Base-by-base conservation (phyloP, 1,139 yeast genomes). In the Nakaseomyces sp. region DNA sequence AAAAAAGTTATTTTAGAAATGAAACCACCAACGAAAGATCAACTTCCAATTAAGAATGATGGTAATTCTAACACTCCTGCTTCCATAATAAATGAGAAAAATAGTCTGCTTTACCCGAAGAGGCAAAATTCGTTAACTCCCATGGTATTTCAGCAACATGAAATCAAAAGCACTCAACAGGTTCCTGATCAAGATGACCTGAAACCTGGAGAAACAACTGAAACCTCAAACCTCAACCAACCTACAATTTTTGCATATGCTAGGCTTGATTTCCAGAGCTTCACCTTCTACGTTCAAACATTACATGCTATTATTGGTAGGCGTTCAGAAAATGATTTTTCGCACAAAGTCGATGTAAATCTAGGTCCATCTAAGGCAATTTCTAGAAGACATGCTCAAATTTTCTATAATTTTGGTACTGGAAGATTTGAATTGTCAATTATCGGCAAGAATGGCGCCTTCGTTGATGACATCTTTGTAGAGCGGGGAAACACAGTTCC, bases 201-300 rank as follows among this genome's bases (percentile, higher is more conserved):
- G 25, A 31, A 31, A 16, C 20, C 39, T 12, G 39, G 20, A 25
- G 20, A 30, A 18, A 37, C 26, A 12, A 28, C 24, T 2, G 39
- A 13, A 31, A 39, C 40, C 16, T 36, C 43, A 16, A 18, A 22
- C 15, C 16, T 24, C 19, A 42, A 37, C 42, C 69, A 65, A 44
- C 66, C 86, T 5, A 74, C 78, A 47, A 86, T 91, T 10, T 83
- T 89, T 8, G 98, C 98, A 1, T 91, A 91, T 61, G 98, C 98
- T 1, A 73, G 96, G 52, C 68, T 91, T 36, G 97, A 91, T 61
- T 91, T 91, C 64, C 95, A 86, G 49, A 80, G 87, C 52, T 89
- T 82, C 61, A 87, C 95, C 3, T 91, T 93, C 63, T 91, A 88
- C 56, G 96, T 91, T 3, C 98, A 91, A 65, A 91, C 98, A 1